Conservation (phyloP, 2,329 filamentous ascomycete genomes). For the Diaporthe ampelina region DNA sequence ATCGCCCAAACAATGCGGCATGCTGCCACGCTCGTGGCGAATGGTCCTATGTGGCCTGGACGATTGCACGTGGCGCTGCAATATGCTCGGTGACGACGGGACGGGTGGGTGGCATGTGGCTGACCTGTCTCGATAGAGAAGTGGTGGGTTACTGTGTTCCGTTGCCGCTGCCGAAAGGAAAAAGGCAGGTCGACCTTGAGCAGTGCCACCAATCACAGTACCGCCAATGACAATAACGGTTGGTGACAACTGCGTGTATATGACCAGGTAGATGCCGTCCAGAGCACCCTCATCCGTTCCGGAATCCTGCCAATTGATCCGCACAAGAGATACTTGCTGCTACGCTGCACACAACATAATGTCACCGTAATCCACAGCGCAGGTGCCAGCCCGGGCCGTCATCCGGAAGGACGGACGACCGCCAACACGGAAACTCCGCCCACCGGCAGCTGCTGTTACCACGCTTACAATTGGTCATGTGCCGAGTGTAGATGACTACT, state of each 20-base stretch:
- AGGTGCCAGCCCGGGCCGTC: slow-evolving; percentile 10
- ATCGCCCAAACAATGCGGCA: background rate
- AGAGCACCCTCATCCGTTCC: background rate
- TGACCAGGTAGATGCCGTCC: background rate
- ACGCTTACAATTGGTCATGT: background rate
- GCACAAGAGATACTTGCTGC: background rate
- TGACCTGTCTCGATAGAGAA: slow-evolving; percentile 12
- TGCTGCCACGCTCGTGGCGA: background rate
- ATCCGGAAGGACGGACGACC: background rate
- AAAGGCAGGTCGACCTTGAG: background rate
- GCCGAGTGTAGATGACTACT: background rate
- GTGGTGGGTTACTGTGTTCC: slow-evolving; percentile 5
- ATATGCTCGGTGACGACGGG: background rate
- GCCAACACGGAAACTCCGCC: background rate
- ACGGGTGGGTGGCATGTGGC: background rate
- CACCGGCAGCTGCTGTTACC: background rate
- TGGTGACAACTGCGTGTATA: background rate
- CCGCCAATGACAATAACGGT: background rate
- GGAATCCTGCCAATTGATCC: slow-evolving; percentile 5
- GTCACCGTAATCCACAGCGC: background rate
- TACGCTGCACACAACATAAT: background rate
- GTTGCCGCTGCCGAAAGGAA: background rate
- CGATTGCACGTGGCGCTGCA: slow-evolving; percentile 2
- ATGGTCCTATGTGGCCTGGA: background rate
- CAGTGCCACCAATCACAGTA: slow-evolving; percentile 18